Base-by-base conservation (phyloP, 371 early-diverging fungal species). In the Dinochytrium kinnereticum region DNA sequence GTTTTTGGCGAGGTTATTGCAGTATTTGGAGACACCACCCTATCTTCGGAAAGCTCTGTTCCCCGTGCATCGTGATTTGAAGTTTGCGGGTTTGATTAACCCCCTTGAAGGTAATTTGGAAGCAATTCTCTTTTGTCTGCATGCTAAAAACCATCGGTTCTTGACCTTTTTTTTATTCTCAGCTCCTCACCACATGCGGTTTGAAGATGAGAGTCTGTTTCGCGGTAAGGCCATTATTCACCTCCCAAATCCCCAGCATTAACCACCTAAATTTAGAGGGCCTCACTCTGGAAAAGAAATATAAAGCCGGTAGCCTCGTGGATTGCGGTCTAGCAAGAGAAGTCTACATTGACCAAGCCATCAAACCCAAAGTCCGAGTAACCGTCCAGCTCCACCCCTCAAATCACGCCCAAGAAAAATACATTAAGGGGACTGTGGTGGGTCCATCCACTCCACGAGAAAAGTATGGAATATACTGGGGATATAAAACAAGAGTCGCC, bases 401-500 rank as follows among this genome's bases (percentile, higher is more conserved):
- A 36, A 26, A 31, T 19, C 36, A 33, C 5, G 36, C 37, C 26
- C 19, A 53, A 26, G 39, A 38, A 15, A 66, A 65, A 36, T 37
- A 66, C 36, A 36, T 87, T 30, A 73, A 80, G 51, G 92, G 87
- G 50, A 86, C 84, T n/a, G 89, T 88, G 0, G 90, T 92, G 28
- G 88, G 90, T 36, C 90, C 90, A 34, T 85, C 86, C 59, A 76
- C 77, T 7, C 93, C 93, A 2, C 74, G 87, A 33, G 90, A 90
- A 75, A 83, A 85, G 70, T 75, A 78, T 0, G 91, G 91, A 2
- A 69, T 90, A n/a, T 92, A 92, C 76, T 93, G 93, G 93, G 93
- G 93, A 1, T 93, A 90, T 74, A 80, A 82, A 55, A 89, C 91
- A 57, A 84, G 92, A 26, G 64, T 90, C 33, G 91, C 92, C 1